Evolutionary conservation across 73 alveolate genomes (phyloP).

Genomic region (Urostyla sp.): DNA sequence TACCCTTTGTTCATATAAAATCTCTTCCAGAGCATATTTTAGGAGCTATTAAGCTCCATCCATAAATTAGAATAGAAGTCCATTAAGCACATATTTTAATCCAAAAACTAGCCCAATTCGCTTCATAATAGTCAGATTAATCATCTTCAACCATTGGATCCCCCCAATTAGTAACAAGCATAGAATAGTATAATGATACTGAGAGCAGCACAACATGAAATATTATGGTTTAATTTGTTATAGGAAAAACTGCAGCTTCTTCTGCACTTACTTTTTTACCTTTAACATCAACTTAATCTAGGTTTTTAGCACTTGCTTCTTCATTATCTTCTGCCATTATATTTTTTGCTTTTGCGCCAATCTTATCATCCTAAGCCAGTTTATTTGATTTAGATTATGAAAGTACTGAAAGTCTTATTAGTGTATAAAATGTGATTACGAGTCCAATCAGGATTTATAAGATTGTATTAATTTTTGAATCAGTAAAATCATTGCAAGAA

Average conservation of each 20-base stretch:
- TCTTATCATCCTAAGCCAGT: slow-evolving; percentile 1
- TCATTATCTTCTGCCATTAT: slow-evolving; percentile 63
- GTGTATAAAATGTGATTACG: slow-evolving; percentile 35
- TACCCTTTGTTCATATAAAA: slow-evolving; percentile 4
- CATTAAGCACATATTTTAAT: slow-evolving; percentile 57
- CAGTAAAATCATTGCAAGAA: slow-evolving; percentile 39
- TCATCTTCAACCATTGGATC: slow-evolving; percentile 64
- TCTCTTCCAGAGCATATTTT: slow-evolving; percentile 57
- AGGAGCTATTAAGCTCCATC: slow-evolving; percentile 66
- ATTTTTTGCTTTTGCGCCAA: slow-evolving; percentile 35
- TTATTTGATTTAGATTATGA: background rate
- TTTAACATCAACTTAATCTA: slow-evolving; percentile 3
- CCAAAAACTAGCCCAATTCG: slow-evolving; percentile 60
- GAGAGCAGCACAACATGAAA: slow-evolving; percentile 78
- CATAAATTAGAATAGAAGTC: slow-evolving; percentile 39
- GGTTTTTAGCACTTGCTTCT: slow-evolving; percentile 12
- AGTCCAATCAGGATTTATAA: slow-evolving; percentile 50
- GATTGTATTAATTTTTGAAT: background rate
- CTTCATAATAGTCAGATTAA: slow-evolving; percentile 4
- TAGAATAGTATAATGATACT: slow-evolving; percentile 75
- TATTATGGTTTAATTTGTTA: slow-evolving; percentile 47
- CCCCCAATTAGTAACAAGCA: slow-evolving; percentile 92
- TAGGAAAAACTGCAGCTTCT: slow-evolving; percentile 66
- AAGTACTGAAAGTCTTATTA: slow-evolving; percentile 9
- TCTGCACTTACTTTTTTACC: slow-evolving; percentile 48